phyloP scores from a whole-genome alignment of 495 filamentous ascomycete genomes.

The Daldinia caldariorum region DNA sequence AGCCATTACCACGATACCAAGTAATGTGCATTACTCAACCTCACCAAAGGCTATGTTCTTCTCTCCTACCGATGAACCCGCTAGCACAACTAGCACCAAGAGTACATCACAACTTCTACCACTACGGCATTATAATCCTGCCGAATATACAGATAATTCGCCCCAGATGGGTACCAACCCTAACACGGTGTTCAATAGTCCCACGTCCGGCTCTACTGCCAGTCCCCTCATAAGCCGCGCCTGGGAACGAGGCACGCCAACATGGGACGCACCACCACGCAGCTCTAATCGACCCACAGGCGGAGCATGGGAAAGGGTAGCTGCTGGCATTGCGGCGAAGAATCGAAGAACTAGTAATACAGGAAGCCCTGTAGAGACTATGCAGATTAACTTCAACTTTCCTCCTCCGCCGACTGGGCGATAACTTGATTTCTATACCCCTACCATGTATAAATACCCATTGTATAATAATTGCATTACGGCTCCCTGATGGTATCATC shows the following conservation, averaged over 20 bases:
- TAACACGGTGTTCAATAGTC: constrained; percentile 44
- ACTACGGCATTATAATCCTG: constrained; percentile 52
- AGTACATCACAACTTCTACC: constrained; percentile 51
- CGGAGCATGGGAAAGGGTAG: constrained; percentile 39
- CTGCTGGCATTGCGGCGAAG: constrained; percentile 25
- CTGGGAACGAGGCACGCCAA: constrained; percentile 33
- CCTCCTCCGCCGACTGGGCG: constrained; percentile 43
- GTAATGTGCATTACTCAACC: constrained; percentile 48
- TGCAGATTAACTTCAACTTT: constrained; percentile 44
- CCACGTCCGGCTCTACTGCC: constrained; percentile 47
- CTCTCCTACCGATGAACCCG: constrained; percentile 46
- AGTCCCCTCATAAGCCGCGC: constrained; percentile 50
- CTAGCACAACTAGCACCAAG: constrained; percentile 48
- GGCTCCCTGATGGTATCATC: background rate
- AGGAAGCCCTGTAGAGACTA: constrained; percentile 47
- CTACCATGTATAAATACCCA: constrained; percentile 10
- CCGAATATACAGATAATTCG: constrained; percentile 50
- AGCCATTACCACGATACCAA: constrained; percentile 43
- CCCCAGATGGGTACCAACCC: constrained; percentile 31
- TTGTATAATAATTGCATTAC: background rate
- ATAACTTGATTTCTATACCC: constrained; percentile 13
- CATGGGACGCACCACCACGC: constrained; percentile 32
- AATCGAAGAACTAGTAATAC: constrained; percentile 40
- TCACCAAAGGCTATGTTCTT: constrained; percentile 47
- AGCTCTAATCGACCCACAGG: constrained; percentile 21